phyloP scores from a whole-genome alignment of 306 rosid species.

The Rosa chinensis region DNA sequence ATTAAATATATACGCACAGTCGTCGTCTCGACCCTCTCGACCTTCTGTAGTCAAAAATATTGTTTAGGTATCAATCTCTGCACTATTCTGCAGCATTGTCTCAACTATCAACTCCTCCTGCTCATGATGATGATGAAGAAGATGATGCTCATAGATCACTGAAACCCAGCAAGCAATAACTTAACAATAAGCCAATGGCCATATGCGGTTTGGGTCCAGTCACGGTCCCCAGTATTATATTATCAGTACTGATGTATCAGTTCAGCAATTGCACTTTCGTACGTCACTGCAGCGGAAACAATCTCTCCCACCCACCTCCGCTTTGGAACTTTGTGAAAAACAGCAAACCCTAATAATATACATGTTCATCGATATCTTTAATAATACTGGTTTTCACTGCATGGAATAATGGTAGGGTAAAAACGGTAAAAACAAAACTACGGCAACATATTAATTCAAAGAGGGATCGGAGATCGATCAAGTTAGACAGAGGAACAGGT shows the following conservation, averaged over 20 bases:
- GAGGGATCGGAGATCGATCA: neutral
- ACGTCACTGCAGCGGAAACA: neutral
- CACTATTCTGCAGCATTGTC: conserved; percentile 9
- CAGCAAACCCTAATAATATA: neutral
- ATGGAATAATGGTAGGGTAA: neutral
- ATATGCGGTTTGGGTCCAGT: neutral
- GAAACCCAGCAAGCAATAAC: conserved; percentile 8
- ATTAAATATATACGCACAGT: neutral
- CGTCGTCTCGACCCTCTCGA: neutral
- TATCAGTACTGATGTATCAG: neutral
- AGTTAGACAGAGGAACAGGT: neutral
- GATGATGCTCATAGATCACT: neutral
- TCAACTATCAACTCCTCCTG: neutral
- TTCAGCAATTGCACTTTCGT: conserved; percentile 6
- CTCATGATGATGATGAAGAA: neutral
- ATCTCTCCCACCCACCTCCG: conserved; percentile 11
- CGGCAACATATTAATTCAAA: neutral
- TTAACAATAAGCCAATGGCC: neutral
- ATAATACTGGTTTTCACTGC: neutral
- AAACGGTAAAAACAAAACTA: neutral
- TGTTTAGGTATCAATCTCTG: neutral
- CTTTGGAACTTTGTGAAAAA: neutral
- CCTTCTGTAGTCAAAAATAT: neutral
- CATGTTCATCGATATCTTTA: neutral
- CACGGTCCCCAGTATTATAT: conserved; percentile 6